A percentile compares a stretch with the other conserved stretches of the same genome.
phyloP scores from a whole-genome alignment of 73 alveolate species.

The Paramecium primaurelia region DNA sequence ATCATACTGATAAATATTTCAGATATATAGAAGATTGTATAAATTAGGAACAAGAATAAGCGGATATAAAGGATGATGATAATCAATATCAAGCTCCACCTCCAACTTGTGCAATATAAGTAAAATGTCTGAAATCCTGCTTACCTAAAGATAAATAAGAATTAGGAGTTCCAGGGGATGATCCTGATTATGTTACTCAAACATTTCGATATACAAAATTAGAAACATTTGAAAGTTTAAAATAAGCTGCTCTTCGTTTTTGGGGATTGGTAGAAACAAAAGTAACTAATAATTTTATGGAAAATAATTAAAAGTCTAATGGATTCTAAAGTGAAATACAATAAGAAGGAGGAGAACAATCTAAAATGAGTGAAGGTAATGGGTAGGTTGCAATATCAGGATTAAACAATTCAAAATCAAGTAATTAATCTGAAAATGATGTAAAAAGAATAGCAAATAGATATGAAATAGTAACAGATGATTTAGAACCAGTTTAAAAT shows the following conservation, averaged over 20 bases:
- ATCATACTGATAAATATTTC: slow-evolving; percentile 37
- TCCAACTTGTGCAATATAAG: not conserved
- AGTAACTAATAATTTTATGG: not conserved
- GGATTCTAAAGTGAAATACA: not conserved
- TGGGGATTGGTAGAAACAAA: not conserved
- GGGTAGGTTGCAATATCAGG: not conserved
- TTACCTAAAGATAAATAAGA: not conserved
- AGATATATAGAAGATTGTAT: not conserved
- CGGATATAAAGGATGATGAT: not conserved
- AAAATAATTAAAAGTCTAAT: not conserved
- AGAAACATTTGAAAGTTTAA: not conserved
- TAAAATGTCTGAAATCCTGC: not conserved
- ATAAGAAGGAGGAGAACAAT: slow-evolving; percentile 3
- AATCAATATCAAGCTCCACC: slow-evolving; percentile 41
- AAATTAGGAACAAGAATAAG: not conserved
- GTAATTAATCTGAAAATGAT: not conserved
- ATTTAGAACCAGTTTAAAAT: not conserved
- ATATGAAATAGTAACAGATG: slow-evolving; percentile 12
- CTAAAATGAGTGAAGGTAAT: not conserved
- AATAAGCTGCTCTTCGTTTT: not conserved
- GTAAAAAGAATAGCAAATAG: not conserved
- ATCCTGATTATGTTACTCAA: not conserved
- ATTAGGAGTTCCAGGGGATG: slow-evolving; percentile 28
- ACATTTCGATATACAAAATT: slow-evolving; percentile 30
- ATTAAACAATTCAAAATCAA: not conserved